A percentile compares a stretch with the other conserved stretches of the same genome.
These are phyloP conservation scores for Tuber microsphaerosporum DNA, from an alignment of 495 filamentous ascomycete species.

Conservation along the genomic window DNA sequence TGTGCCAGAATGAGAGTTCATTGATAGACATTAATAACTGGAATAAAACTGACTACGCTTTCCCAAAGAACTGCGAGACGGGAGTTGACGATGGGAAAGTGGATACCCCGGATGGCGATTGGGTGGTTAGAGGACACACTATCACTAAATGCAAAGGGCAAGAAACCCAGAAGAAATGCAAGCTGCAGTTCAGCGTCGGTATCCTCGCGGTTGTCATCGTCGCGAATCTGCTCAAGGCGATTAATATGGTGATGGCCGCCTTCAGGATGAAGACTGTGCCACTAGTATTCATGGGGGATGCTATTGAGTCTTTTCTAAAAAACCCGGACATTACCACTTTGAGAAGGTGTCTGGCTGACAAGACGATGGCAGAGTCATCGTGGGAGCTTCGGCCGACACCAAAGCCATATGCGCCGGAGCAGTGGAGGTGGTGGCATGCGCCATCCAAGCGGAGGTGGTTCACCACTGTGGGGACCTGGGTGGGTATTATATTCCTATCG, in stretches of 20 bases:
- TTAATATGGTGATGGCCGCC: constrained; percentile 41
- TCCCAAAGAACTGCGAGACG: constrained; percentile 15
- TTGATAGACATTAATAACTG: constrained; percentile 6
- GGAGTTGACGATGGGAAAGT: constrained; percentile 20
- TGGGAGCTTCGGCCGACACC: neutral
- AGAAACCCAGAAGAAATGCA: constrained; percentile 42
- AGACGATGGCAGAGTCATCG: constrained; percentile 11
- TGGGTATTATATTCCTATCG: neutral
- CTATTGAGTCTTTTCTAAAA: constrained; percentile 48
- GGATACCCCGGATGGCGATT: constrained; percentile 20
- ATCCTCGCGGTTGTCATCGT: constrained; percentile 46
- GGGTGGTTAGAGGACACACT: constrained; percentile 21
- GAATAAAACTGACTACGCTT: constrained; percentile 11
- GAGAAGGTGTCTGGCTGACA: constrained; percentile 39
- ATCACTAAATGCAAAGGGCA: constrained; percentile 47
- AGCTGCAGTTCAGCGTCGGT: constrained; percentile 45
- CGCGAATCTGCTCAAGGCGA: constrained; percentile 44
- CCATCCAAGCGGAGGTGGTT: constrained; percentile 1
- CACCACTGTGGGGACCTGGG: constrained; percentile 1
- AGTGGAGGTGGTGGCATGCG: constrained; percentile 8
- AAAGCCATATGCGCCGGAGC: neutral
- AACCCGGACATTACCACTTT: constrained; percentile 44
- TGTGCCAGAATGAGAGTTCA: constrained; percentile 23
- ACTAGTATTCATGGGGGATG: constrained; percentile 51
- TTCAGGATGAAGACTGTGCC: constrained; percentile 22